phyloP scores from a whole-genome alignment of 2,329 filamentous ascomycete genomes.

The Penicillium brevicompactum region DNA sequence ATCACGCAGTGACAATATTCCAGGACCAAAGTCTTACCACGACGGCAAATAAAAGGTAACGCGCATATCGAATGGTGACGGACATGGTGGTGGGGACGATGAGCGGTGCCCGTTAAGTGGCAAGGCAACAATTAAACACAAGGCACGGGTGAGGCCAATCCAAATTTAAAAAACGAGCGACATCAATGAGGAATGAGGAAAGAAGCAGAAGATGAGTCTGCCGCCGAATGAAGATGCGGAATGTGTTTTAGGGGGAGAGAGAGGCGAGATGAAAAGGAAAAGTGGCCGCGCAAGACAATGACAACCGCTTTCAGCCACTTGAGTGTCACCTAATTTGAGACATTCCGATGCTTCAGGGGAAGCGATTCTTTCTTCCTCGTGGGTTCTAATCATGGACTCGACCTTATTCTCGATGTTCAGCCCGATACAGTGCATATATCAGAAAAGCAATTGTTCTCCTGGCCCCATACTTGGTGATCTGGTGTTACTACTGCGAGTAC shows the following conservation, averaged over 20 bases:
- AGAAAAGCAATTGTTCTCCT: neutral
- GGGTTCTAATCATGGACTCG: neutral
- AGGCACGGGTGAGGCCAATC: slow-evolving; percentile 5
- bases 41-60: slow-evolving; percentile 76
- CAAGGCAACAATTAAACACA: slow-evolving; percentile 13
- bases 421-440: neutral
- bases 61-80: slow-evolving; percentile 45
- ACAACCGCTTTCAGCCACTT: slow-evolving; percentile 25
- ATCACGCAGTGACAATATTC: neutral
- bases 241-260: slow-evolving; percentile 5
- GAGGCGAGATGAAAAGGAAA: slow-evolving; percentile 9
- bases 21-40: slow-evolving; percentile 64
- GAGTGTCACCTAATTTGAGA: slow-evolving; percentile 20
- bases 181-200: slow-evolving; percentile 4
- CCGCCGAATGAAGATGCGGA: neutral
- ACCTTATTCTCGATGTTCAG: neutral
- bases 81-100: slow-evolving; percentile 20
- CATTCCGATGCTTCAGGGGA: slow-evolving; percentile 15
- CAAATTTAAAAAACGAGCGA: slow-evolving; percentile 6
- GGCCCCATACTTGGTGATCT: neutral
- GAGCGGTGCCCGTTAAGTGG: slow-evolving; percentile 7
- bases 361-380: neutral
- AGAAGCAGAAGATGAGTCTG: neutral
- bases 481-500: neutral
- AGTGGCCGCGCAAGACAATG: slow-evolving; percentile 25